phyloP scores from a whole-genome alignment of 2,329 filamentous ascomycete genomes.

The Aspergillus versicolor region DNA sequence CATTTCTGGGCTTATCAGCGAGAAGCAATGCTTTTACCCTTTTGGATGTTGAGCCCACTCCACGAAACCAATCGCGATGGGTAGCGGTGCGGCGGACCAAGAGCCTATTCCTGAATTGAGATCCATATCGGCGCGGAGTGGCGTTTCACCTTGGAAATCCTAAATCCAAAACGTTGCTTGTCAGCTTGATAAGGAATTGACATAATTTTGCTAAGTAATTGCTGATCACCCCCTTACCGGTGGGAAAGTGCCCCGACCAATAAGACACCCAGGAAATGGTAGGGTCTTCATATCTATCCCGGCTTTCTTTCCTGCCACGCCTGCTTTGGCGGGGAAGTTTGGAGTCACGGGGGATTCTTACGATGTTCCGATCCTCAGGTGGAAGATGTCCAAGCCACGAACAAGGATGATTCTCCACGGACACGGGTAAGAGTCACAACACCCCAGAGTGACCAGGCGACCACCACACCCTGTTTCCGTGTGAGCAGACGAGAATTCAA shows the following conservation, averaged over 20 bases:
- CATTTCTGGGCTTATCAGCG: background rate
- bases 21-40: background rate
- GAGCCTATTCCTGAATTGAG: background rate
- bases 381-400: background rate
- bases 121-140: constrained; percentile 3
- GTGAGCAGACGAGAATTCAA: background rate
- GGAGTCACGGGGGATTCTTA: background rate
- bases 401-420: background rate
- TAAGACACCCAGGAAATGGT: background rate
- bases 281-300: background rate
- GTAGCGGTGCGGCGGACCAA: constrained; percentile 4
- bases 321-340: background rate
- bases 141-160: background rate
- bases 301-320: background rate
- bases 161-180: background rate
- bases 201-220: constrained; percentile 3
- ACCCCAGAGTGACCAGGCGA: background rate
- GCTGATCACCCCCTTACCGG: background rate
- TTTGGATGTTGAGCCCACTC: constrained; percentile 1
- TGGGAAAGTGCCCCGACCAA: constrained; percentile 3
- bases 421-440: background rate
- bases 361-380: background rate
- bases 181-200: background rate
- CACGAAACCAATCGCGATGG: background rate
- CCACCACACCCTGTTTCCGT: background rate